Base-by-base conservation (phyloP, 2,329 filamentous ascomycete species). In the Coniosporium tulheliwenetii region DNA sequence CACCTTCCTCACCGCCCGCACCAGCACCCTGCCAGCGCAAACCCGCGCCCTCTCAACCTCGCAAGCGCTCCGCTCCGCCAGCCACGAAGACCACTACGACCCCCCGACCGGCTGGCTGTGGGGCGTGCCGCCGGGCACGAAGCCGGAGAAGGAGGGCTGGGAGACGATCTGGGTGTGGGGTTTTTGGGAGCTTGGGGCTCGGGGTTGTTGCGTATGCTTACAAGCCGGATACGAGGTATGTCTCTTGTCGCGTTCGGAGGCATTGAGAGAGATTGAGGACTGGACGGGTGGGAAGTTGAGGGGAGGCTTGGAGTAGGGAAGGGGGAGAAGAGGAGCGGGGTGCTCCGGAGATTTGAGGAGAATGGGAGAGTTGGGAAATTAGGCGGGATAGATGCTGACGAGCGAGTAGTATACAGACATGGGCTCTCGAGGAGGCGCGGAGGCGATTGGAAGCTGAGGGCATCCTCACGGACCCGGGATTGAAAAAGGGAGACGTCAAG, bases 191-290 rank as follows among this genome's bases (percentile, higher is more conserved):
- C 55, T 65, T 93, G 55, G 64, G 77, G 26, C 69, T 85, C 48
- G 80, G 79, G 41, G 77, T 75, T 45, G 70, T 95, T 49, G 85
- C 82, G 49, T 85, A 94, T 66, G 85, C 85, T 47, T 96, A 91
- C 62, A 96, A 96, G 78, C 91, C 91, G 40, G 91, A 98, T 72
- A 96, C 89, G 48, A 93, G 85, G 91, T 98, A 73, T 69, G 87
- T 85, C n/a, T 45, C 39, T 7, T 40, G 39, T 39, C 41, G 36
- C 39, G 31, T 32, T 38, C 35, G 29, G 32, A 13, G 38, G 39
- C 44, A 29, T 33, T 37, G 43, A 37, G 41, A 29, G 29, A 36
- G 29, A 31, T 26, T 37, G 30, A 34, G 34, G 30, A 39, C 10
- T 12, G 37, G 10, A 10, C 5, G 16, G 30, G 4, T 26, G 36